A percentile compares a stretch with the other conserved stretches of the same genome.
Conservation (phyloP, 2,329 filamentous ascomycete genomes). For the Alternaria novae-zelandiae region DNA sequence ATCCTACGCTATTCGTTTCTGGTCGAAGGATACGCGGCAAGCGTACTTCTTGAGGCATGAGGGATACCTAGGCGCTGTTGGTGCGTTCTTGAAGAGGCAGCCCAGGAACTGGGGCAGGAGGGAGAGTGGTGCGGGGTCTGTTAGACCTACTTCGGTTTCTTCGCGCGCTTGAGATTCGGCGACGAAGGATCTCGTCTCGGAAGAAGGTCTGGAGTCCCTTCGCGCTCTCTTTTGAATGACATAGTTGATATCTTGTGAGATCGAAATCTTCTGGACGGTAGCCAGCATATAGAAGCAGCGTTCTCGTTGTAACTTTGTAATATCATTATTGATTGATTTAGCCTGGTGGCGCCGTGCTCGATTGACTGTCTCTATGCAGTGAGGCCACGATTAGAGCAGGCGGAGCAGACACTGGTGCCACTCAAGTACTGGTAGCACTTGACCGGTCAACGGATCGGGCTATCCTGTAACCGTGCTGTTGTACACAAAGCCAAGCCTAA, state of each 20-base stretch:
- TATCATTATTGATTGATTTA: not conserved
- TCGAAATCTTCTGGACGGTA: no score
- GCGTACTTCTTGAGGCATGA: constrained; percentile 96
- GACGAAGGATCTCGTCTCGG: not conserved
- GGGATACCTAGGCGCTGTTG: constrained; percentile 91
- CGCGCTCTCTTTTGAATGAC: no score
- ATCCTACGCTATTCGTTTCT: constrained; percentile 96
- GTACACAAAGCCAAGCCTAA: not conserved
- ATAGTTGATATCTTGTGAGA: no score
- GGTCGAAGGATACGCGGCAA: constrained; percentile 91
- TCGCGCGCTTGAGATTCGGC: not conserved
- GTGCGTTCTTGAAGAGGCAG: constrained; percentile 90
- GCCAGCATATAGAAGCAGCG: not conserved
- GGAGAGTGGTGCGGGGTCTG: constrained; percentile 63
- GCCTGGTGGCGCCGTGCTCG: not conserved
- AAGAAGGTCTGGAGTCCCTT: no score
- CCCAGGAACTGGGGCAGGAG: constrained; percentile 89
- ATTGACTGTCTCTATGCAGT: not conserved
- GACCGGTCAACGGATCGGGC: not conserved
- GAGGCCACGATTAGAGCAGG: no score
- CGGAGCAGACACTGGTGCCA: not conserved
- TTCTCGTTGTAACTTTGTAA: not conserved
- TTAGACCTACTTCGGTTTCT: not conserved
- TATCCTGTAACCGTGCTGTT: not conserved
- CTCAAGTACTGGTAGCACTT: not conserved